Conservation (phyloP, 768 basidiomycete genomes). For the Suillus subluteus region DNA sequence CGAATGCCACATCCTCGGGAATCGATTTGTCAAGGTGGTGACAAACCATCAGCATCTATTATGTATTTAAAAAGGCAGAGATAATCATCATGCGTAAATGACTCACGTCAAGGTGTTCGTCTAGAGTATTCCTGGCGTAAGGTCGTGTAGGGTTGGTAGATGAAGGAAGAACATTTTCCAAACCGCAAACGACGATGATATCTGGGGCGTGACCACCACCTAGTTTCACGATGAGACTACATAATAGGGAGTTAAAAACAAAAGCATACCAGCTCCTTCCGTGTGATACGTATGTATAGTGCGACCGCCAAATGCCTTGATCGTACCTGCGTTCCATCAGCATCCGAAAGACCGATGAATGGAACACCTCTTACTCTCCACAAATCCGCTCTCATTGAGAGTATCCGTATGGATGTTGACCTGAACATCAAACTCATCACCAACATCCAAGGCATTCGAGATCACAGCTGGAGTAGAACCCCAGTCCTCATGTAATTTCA, state of each 20-base stretch:
- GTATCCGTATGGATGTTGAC: constrained; percentile 98
- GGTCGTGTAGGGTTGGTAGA: constrained; percentile 98
- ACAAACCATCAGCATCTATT: constrained; percentile 99
- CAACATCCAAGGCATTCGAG: constrained; percentile 74
- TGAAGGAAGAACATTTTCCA: constrained; percentile 87
- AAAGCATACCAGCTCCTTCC: constrained; percentile 82
- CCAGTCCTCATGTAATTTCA: constrained; percentile 99
- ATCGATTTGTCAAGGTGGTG: constrained; percentile 94
- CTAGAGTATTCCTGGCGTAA: constrained; percentile 87
- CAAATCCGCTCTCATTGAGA: constrained; percentile 95
- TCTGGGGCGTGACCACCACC: constrained; percentile 97
- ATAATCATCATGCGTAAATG: background rate
- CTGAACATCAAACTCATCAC: constrained; percentile 93
- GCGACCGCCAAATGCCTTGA: constrained; percentile 84
- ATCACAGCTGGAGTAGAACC: constrained; percentile 88
- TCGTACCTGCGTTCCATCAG: constrained; percentile 60
- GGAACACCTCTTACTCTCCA: constrained; percentile 69
- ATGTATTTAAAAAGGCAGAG: constrained; percentile 10
- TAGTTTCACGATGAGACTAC: constrained; percentile 25
- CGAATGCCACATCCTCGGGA: constrained; percentile 92
- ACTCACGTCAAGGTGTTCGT: constrained; percentile 94
- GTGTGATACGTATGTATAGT: constrained; percentile 98
- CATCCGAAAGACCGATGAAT: background rate
- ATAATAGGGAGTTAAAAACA: background rate
- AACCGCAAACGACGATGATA: constrained; percentile 95